These are phyloP conservation scores for Quercus aquifolioides DNA, from an alignment of 306 rosid species.

Conservation along the genomic window DNA sequence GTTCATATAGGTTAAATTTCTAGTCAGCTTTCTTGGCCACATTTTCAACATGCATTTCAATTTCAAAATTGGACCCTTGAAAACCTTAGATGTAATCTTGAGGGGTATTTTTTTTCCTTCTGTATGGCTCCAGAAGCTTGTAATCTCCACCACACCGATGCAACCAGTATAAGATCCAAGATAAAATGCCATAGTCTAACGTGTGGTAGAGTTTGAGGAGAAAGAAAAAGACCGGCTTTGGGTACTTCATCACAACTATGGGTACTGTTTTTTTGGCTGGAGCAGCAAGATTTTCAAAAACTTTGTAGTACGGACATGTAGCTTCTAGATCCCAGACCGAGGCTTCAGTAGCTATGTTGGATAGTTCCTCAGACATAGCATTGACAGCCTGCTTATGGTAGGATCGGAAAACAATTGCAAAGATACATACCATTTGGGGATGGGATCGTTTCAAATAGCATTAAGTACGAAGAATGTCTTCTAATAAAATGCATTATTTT, in stretches of 20 bases:
- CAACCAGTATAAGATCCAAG: constrained; percentile 88
- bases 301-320: constrained; percentile 56
- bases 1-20: too few relatives aligned
- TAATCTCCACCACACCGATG: too few relatives aligned
- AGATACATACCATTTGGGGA: background rate
- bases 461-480: too few relatives aligned
- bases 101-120: too few relatives aligned
- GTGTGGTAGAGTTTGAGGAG: constrained; percentile 76
- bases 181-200: constrained; percentile 56
- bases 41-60: too few relatives aligned
- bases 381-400: constrained; percentile 66
- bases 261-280: constrained; percentile 62
- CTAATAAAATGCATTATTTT: too few relatives aligned
- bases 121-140: too few relatives aligned
- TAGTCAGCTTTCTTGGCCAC: too few relatives aligned
- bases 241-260: constrained; percentile 73
- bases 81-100: background rate
- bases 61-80: too few relatives aligned
- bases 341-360: constrained; percentile 68
- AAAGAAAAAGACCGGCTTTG: constrained; percentile 80
- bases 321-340: constrained; percentile 95
- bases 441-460: background rate
- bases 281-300: constrained; percentile 48
- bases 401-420: constrained; percentile 29
- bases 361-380: constrained; percentile 66